A percentile compares a stretch with the other conserved stretches of the same genome.
Evolutionary conservation across 331 rosid species (phyloP).

Genomic region (Malus hybrid): DNA sequence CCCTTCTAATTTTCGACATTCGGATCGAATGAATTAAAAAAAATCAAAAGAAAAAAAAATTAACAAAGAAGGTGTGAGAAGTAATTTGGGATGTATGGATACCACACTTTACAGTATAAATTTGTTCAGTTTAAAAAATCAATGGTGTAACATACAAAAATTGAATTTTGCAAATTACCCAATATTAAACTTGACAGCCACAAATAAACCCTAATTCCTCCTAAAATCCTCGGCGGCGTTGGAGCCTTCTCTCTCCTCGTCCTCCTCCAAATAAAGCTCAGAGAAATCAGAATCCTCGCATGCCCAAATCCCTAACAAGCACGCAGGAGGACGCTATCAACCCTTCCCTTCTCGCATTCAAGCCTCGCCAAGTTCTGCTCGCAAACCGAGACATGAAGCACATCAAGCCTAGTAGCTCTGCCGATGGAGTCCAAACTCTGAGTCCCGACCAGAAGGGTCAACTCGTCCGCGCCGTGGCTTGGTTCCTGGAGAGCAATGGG

Average conservation of each 20-base stretch:
- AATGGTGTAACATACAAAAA: too few relatives aligned
- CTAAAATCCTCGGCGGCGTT: background rate
- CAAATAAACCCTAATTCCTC: conserved; percentile 5
- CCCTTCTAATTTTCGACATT: too few relatives aligned
- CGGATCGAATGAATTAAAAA: too few relatives aligned
- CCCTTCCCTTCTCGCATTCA: conserved; percentile 32
- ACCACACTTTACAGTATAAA: too few relatives aligned
- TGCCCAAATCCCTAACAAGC: conserved; percentile 15
- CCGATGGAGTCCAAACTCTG: background rate
- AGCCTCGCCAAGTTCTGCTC: conserved; percentile 47
- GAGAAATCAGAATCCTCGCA: background rate
- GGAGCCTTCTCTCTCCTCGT: background rate
- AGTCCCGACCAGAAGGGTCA: conserved; percentile 19
- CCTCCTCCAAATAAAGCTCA: background rate
- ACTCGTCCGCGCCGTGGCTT: conserved; percentile 33
- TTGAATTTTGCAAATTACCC: too few relatives aligned
- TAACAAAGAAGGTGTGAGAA: too few relatives aligned
- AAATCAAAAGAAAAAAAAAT: too few relatives aligned
- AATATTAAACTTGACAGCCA: background rate
- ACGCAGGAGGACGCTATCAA: background rate
- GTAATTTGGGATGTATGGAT: too few relatives aligned
- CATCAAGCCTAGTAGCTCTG: background rate
- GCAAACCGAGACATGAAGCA: conserved; percentile 14
- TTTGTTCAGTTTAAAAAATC: too few relatives aligned
- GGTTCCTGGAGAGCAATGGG: conserved; percentile 30